phyloP scores from a whole-genome alignment of 1,284 basidiomycete genomes.

The Sphaerobolus stellatus region DNA sequence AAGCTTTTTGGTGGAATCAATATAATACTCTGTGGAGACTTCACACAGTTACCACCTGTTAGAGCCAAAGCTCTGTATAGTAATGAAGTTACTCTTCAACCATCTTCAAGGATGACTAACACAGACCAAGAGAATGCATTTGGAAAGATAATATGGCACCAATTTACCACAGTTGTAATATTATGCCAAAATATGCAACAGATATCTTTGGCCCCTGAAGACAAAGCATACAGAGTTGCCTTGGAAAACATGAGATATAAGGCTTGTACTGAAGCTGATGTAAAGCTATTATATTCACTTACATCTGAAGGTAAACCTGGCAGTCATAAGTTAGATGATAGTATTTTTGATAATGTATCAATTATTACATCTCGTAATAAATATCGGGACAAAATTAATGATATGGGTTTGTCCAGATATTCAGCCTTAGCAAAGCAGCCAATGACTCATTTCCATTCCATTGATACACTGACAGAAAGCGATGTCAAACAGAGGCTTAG shows the following conservation, averaged over 20 bases:
- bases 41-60: conserved; percentile 37
- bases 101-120: not conserved
- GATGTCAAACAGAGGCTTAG: not conserved
- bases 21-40: conserved; percentile 41
- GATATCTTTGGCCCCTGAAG: too few species aligned
- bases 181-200: conserved; percentile 41
- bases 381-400: not conserved
- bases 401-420: not conserved
- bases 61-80: conserved; percentile 16
- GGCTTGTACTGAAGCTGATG: not conserved
- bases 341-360: not conserved
- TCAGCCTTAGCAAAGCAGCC: not conserved
- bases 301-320: not conserved
- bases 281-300: not conserved
- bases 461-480: too few species aligned
- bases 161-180: conserved; percentile 36
- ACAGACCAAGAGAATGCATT: conserved; percentile 27
- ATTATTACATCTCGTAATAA: not conserved
- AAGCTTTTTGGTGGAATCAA: conserved; percentile 19
- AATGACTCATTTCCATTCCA: conserved; percentile 29
- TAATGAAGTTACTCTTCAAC: conserved; percentile 11
- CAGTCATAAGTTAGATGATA: not conserved
- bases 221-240: too few species aligned
- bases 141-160: conserved; percentile 37
- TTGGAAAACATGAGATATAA: too few species aligned